Base-by-base conservation (phyloP, 495 filamentous ascomycete genomes). In the Haplographium delicatum region DNA sequence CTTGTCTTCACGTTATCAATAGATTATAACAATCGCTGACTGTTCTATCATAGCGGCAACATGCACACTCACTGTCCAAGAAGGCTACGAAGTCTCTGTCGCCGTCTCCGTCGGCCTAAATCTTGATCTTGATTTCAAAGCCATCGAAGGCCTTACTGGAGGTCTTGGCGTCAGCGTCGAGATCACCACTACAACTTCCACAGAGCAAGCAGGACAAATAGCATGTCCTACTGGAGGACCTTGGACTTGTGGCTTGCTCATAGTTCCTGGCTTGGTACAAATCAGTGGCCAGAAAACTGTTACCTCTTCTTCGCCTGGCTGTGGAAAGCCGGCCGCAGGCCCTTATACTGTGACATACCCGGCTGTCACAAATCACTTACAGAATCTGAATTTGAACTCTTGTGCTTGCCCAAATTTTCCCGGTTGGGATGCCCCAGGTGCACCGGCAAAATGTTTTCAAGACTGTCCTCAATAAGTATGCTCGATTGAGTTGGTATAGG, bases 31-130 rank as follows among this genome's bases (percentile, higher is more conserved):
- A 39, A 16, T 6, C 35, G 35, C 15, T 13, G 18, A 19, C 35
- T 39, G 18, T n/a, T 39, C 10, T 16, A n/a, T 15, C 5, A 39
- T 15, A 39, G 35, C 35, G 8, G 35, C 8, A 39, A 5, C 10
- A 39, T 39, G 35, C 35, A 39, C 35, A 7, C 35, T 39, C 15
- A 39, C 35, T 16, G 18, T 39, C 18, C 10, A 39, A 39, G 35
- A 39, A 39, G 35, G 35, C 35, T 39, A 39, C 18, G 35, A 39
- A 39, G 35, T 39, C 35, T 39, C 35, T 7, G 35, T 39, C 18
- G 10, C 35, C 18, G 18, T 39, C 18, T 7, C 8, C 18, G 11
- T 39, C 18, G 18, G 35, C 5, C 6, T 19, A 16, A 39, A 16
- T 19, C 35, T 39, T 15, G 35, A 39, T 39, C 35, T 39, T 5